A percentile compares a stretch with the other conserved stretches of the same genome.
Evolutionary conservation across 768 basidiomycete species (phyloP).

Genomic region (Lactarius psammicola): DNA sequence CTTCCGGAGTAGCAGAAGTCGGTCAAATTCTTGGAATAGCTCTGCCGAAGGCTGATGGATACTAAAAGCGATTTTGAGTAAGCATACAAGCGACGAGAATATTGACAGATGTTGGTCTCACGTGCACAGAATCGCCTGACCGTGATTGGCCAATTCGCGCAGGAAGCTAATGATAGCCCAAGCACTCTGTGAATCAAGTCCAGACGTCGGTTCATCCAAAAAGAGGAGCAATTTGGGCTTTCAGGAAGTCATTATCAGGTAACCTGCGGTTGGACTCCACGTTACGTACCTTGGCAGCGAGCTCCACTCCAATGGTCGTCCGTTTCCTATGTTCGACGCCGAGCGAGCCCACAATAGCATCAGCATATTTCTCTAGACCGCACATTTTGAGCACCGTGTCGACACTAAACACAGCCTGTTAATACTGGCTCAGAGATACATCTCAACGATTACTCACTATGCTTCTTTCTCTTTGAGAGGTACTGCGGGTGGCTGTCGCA

Average conservation of each 20-base stretch:
- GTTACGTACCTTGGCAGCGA: slow-evolving; percentile 63
- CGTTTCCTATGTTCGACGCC: slow-evolving; percentile 75
- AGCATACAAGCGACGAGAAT: neutral
- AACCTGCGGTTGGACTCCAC: no score
- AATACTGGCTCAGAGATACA: neutral
- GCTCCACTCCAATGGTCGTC: slow-evolving; percentile 82
- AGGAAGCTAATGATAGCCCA: slow-evolving; percentile 81
- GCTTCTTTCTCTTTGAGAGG: slow-evolving; percentile 69
- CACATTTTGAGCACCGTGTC: slow-evolving; percentile 59
- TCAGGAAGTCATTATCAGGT: neutral
- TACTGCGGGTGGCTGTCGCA: slow-evolving; percentile 71
- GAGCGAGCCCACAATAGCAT: slow-evolving; percentile 66
- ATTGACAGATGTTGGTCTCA: slow-evolving; percentile 36
- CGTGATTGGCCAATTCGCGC: slow-evolving; percentile 70
- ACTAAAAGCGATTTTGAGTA: neutral
- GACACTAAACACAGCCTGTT: slow-evolving; percentile 37
- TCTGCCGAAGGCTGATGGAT: slow-evolving; percentile 76
- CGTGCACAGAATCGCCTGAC: slow-evolving; percentile 92
- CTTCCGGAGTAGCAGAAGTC: slow-evolving; percentile 69
- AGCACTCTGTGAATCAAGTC: slow-evolving; percentile 83
- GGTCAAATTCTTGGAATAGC: slow-evolving; percentile 81
- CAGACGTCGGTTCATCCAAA: slow-evolving; percentile 85
- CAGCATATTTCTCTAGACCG: slow-evolving; percentile 61
- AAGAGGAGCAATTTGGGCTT: slow-evolving; percentile 79
- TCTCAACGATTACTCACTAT: slow-evolving; percentile 50